Evolutionary conservation across 768 basidiomycete genomes (phyloP), one percentile per base, ranked within the genome.

Genomic region (Mycena crocata): DNA sequence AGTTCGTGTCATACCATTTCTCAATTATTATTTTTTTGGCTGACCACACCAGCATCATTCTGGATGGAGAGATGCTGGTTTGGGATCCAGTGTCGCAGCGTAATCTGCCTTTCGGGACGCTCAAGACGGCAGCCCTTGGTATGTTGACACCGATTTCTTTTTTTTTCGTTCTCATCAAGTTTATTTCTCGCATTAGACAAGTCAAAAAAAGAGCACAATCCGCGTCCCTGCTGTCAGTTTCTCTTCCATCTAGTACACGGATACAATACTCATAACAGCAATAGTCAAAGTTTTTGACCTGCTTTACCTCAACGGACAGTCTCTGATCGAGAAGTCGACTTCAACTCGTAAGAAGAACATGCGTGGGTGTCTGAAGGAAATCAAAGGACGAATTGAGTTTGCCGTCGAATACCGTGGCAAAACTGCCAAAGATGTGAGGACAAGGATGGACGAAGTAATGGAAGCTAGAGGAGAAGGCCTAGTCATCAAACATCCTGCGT

Each of bases 1-100:
- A 96, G 97, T 98, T 67, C 71, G 94, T 74, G 15, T 32, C 73
- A 35, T 45, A 34, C 45, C 23, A 7, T 24, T 15, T 34, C 35
- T 21, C 23, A 24, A 5, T 35, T 48, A 40, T 15, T 15, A 34
- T 28, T 28, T 65, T n/a, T n/a, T n/a, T n/a, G n/a, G 55, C 52
- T 58, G 34, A 62, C 35, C 35, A 56, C 9, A 10, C 7, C 23
- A 98, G 97, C 54, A 91, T 97, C 71, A 94, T 99, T 50, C 78
- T 99, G 17, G 98, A 99, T 71, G 98, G 98, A 0, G 98, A 99
- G 77, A 99, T 99, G 97, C 82, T 99, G 34, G 97, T 98, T 3
- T 99, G 93, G 93, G 98, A 99, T 77, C 97, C 97, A 0, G 83
- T 92, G 4, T 90, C 94, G 1, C 91, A 92, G 72, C 89, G 93